Evolutionary conservation across 768 basidiomycete species (phyloP), one percentile per base, ranked within the genome.

Genomic region (Russula olivacea): DNA sequence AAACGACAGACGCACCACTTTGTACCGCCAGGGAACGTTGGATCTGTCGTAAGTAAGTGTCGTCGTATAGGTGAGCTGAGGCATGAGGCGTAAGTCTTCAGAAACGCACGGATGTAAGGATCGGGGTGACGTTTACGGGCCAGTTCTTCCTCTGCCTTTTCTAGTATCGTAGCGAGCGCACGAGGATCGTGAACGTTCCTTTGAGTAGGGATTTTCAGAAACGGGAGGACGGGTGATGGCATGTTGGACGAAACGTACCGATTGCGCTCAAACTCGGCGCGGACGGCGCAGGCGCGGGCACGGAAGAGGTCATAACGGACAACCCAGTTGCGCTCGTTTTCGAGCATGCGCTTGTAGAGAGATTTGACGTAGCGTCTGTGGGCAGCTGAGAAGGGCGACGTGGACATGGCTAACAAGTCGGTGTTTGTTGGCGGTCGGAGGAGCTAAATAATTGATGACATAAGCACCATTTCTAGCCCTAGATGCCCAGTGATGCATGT

Each of bases 191-290:
- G 83, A 59, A 96, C 85, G 70, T 94, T 79, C 54, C 93, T 96
- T 56, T 4, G 4, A 10, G 4, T 30, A 17, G 17, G 4, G 38
- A 38, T 15, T 38, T 14, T 38, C 38, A 21, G n/a, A 54, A 53
- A n/a, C 21, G 25, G 52, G 14, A 64, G 43, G 10, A 11, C 21
- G 65, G 55, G 77, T 8, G 34, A 36, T 12, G 14, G 38, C n/a
- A 32, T 38, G 17, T 14, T 17, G 14, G 10, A 34, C 32, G 9
- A 32, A 53, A 53, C 82, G 62, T 72, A 91, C 92, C 93, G 84
- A 81, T 98, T 93, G 68, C 81, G 77, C 78, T 98, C 96, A 73
- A 98, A 98, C 73, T 92, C 84, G 64, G 94, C 94, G 66, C 96
- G 79, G 67, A 98, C 91, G 74, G 87, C 78, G 69, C 95, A 75